Conservation (phyloP, 257 asterid species). For the Agastache rugosa region DNA sequence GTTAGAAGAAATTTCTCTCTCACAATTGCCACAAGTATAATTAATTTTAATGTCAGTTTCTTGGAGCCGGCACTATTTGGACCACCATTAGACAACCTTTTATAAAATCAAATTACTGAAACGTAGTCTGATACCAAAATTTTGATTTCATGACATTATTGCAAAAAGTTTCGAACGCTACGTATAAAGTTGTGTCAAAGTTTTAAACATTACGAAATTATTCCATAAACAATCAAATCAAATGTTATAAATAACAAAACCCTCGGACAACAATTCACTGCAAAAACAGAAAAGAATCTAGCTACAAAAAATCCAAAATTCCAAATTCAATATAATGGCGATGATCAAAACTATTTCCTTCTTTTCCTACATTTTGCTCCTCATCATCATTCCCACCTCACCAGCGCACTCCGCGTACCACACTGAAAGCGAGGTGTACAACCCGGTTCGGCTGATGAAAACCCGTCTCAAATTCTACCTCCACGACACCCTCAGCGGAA, state of each 20-base stretch:
- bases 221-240: too few species aligned
- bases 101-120: too few species aligned
- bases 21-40: too few species aligned
- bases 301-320: background rate
- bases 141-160: too few species aligned
- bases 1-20: too few species aligned
- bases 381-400: background rate
- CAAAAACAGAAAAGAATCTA: background rate
- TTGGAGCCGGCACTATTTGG: too few species aligned
- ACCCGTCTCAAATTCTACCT: conserved; percentile 49
- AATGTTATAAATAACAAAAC: background rate
- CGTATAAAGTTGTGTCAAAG: too few species aligned
- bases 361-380: conserved; percentile 29
- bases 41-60: too few species aligned
- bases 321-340: background rate
- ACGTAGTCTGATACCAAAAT: too few species aligned
- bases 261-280: background rate
- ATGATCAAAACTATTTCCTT: background rate
- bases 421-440: conserved; percentile 33
- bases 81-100: too few species aligned
- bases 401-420: conserved; percentile 39
- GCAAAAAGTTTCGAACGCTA: too few species aligned
- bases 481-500: conserved; percentile 52
- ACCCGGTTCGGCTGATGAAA: conserved; percentile 28
- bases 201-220: too few species aligned